phyloP scores from a whole-genome alignment of 768 basidiomycete genomes.

The Suillus subalutaceus region DNA sequence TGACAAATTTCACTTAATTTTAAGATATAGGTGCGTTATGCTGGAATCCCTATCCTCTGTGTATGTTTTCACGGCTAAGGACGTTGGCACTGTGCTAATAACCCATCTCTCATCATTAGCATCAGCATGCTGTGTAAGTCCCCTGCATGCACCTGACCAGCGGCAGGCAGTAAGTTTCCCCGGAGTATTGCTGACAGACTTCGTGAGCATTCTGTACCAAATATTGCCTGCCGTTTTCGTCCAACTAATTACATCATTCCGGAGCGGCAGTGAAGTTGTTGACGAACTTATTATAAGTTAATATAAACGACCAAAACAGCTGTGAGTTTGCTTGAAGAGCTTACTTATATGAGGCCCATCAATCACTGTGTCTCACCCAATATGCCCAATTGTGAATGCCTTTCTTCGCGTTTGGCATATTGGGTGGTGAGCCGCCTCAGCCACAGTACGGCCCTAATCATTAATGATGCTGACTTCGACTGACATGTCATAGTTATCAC shows the following conservation, averaged over 20 bases:
- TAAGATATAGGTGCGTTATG: not conserved
- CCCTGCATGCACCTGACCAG: too few species aligned
- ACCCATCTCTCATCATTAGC: not conserved
- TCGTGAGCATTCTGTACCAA: not conserved
- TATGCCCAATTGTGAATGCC: not conserved
- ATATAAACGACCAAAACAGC: not conserved
- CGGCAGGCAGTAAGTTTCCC: not conserved
- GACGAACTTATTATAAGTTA: not conserved
- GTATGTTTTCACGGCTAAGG: not conserved
- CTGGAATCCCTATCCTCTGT: not conserved
- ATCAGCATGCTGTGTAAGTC: not conserved
- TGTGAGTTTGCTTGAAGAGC: not conserved
- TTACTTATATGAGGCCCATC: not conserved
- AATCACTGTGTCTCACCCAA: not conserved
- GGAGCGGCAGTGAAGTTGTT: not conserved
- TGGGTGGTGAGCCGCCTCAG: not conserved
- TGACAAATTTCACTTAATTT: not conserved
- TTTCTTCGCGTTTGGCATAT: not conserved
- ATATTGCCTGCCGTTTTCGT: not conserved
- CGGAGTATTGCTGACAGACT: not conserved
- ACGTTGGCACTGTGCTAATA: not conserved
- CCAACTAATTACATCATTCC: not conserved
- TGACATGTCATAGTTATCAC: not conserved
- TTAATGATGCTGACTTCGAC: not conserved
- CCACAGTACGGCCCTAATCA: not conserved